Percentiles rank a stretch among this genome's conserved stretches.
Evolutionary conservation across 2,329 filamentous ascomycete species (phyloP).

Genomic region (Fusarium graminum): DNA sequence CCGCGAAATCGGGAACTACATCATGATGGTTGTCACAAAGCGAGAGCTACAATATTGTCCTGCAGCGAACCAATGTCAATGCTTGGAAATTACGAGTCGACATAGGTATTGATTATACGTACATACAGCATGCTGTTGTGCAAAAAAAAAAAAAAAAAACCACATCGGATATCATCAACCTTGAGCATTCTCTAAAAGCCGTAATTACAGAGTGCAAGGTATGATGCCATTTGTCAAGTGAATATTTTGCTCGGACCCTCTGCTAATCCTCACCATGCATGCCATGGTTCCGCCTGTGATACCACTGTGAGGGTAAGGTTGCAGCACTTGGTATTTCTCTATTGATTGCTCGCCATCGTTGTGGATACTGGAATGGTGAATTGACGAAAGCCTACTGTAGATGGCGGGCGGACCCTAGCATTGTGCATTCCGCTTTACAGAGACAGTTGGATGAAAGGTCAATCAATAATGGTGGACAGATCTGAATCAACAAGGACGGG

Average conservation of each 20-base stretch:
- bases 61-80: slow-evolving; percentile 15
- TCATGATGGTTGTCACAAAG: slow-evolving; percentile 19
- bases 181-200: slow-evolving; percentile 5
- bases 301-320: slow-evolving; percentile 33
- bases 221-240: slow-evolving; percentile 12
- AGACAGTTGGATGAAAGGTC: slow-evolving; percentile 24
- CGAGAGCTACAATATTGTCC: background rate
- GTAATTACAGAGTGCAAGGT: slow-evolving; percentile 22
- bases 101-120: background rate
- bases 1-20: slow-evolving; percentile 29
- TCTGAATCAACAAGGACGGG: slow-evolving; percentile 47
- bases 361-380: slow-evolving; percentile 43
- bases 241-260: slow-evolving; percentile 40
- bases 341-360: slow-evolving; percentile 31
- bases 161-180: slow-evolving; percentile 11
- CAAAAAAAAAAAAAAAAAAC: too few relatives aligned
- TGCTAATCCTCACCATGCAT: slow-evolving; percentile 16
- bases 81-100: slow-evolving; percentile 8
- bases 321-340: slow-evolving; percentile 26
- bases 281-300: slow-evolving; percentile 31
- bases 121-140: background rate
- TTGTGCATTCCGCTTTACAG: background rate
- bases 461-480: slow-evolving; percentile 38
- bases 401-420: slow-evolving; percentile 27
- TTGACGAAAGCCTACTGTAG: slow-evolving; percentile 23